Conservation (phyloP, 257 asterid genomes). For the Osmanthus fragrans region DNA sequence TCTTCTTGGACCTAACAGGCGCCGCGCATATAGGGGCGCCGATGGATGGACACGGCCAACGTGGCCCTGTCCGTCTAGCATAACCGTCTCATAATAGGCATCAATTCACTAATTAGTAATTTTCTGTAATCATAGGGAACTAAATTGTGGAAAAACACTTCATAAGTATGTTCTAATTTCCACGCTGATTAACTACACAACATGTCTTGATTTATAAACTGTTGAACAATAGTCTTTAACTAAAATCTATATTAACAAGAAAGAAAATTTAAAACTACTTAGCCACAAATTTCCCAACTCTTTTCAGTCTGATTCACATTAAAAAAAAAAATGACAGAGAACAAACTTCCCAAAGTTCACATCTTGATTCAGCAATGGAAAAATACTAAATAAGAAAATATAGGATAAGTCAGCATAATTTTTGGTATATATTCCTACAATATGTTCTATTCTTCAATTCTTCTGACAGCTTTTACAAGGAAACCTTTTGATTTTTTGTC, state of each 20-base stretch:
- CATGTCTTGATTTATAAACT: background rate
- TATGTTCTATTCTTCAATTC: background rate
- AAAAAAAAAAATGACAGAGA: conserved; percentile 3
- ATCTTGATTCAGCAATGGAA: conserved; percentile 2
- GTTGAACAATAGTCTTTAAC: background rate
- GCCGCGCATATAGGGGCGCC: no score
- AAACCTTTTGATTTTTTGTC: conserved; percentile 7
- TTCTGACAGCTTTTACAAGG: background rate
- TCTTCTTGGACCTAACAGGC: no score
- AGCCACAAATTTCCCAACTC: background rate
- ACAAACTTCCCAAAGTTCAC: conserved; percentile 15
- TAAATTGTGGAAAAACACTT: background rate
- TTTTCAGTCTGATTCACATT: conserved; percentile 11
- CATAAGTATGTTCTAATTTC: no score
- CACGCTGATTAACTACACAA: background rate
- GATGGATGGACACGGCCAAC: no score
- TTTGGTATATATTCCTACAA: background rate
- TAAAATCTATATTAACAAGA: background rate
- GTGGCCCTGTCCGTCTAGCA: no score
- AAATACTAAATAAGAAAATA: background rate
- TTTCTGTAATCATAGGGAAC: conserved; percentile 5
- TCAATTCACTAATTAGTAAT: no score
- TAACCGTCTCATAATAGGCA: background rate
- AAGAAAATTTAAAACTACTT: background rate
- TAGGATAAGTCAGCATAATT: background rate